phyloP scores from a whole-genome alignment of 495 filamentous ascomycete genomes.

The Neurospora sp. region DNA sequence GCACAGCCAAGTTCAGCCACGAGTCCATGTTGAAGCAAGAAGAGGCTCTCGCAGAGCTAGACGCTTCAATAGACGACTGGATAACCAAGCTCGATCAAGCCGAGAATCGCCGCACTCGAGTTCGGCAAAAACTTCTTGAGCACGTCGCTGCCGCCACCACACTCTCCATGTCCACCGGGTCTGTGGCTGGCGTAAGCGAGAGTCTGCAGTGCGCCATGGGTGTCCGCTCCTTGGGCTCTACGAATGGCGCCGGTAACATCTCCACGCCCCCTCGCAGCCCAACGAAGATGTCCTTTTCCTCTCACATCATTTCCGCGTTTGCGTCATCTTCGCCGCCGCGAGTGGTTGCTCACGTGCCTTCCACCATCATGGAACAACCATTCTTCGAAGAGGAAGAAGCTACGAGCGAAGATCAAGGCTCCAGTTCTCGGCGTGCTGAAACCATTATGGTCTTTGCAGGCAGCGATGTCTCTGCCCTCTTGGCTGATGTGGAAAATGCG shows the following conservation, averaged over 20 bases:
- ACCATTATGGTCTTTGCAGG: conserved; percentile 61
- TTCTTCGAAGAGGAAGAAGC: conserved; percentile 28
- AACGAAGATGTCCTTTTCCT: conserved; percentile 21
- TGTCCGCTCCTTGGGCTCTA: conserved; percentile 20
- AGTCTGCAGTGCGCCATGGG: conserved; percentile 32
- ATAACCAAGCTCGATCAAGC: conserved; percentile 60
- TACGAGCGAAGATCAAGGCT: neutral
- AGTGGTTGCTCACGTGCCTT: conserved; percentile 38
- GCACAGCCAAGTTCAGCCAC: conserved; percentile 51
- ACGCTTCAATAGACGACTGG: conserved; percentile 68
- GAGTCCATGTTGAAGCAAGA: conserved; percentile 66
- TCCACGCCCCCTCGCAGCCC: conserved; percentile 40
- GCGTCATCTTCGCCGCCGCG: conserved; percentile 33
- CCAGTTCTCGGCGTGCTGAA: conserved; percentile 31
- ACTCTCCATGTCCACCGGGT: conserved; percentile 19
- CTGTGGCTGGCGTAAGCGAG: conserved; percentile 26
- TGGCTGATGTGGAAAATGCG: conserved; percentile 51
- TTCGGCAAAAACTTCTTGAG: conserved; percentile 68
- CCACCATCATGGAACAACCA: conserved; percentile 36
- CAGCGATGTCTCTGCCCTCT: conserved; percentile 49
- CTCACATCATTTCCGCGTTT: conserved; percentile 13
- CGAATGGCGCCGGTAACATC: conserved; percentile 28
- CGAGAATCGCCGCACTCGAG: conserved; percentile 58
- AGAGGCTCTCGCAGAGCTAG: conserved; percentile 60
- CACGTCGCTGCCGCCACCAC: conserved; percentile 55